These are phyloP conservation scores for Puccinellia tenuiflora DNA, from an alignment of 176 grass and related monocot genomes.

Conservation along the genomic window DNA sequence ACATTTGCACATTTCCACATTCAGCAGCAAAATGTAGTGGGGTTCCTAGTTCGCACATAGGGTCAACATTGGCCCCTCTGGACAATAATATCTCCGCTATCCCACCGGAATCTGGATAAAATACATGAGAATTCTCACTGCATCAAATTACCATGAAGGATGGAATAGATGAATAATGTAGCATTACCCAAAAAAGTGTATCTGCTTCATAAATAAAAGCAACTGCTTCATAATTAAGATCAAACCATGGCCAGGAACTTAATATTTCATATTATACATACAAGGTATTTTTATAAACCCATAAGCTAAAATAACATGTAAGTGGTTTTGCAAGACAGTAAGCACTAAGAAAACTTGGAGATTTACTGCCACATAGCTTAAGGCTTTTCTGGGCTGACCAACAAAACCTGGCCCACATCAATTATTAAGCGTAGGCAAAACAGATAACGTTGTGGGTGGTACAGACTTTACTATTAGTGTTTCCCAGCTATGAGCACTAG, in stretches of 20 bases:
- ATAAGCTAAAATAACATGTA: not conserved
- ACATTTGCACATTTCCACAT: not conserved
- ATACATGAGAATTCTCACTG: not conserved
- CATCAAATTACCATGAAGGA: not conserved
- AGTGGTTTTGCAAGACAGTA: not conserved
- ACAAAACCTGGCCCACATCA: not conserved
- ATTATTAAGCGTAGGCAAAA: not conserved
- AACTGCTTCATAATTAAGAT: too few species aligned
- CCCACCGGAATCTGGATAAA: not conserved
- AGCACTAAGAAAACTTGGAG: not conserved
- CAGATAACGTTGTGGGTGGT: not conserved
- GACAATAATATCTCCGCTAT: not conserved
- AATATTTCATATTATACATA: not conserved
- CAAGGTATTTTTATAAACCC: not conserved
- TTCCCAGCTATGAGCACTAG: not conserved
- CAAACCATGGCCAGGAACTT: not conserved
- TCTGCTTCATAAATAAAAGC: not conserved
- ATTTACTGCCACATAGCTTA: not conserved
- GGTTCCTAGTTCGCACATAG: not conserved
- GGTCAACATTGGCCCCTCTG: constrained; percentile 10
- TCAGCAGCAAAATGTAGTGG: not conserved
- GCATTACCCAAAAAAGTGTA: not conserved
- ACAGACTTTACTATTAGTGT: not conserved
- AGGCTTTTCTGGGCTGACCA: not conserved
- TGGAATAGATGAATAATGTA: not conserved